phyloP scores from a whole-genome alignment of 441 rosid genomes.

The Populus hybrid region DNA sequence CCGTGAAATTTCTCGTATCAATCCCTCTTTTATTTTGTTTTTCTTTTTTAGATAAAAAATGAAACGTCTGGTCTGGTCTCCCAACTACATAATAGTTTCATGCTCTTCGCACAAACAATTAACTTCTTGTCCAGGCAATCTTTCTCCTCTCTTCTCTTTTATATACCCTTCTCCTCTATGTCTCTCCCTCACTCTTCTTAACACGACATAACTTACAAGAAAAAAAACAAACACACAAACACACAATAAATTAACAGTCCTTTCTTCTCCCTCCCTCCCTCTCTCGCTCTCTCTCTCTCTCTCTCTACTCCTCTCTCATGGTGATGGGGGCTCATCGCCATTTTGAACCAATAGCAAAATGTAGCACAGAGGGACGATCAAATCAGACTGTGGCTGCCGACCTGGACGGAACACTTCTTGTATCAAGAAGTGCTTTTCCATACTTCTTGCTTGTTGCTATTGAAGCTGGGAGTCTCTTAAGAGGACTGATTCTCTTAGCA shows the following conservation, averaged over 20 bases:
- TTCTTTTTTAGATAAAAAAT: neutral
- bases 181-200: neutral
- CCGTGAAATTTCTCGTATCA: too few species aligned
- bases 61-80: neutral
- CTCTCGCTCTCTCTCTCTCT: too few species aligned
- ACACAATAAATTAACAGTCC: too few species aligned
- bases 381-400: conserved; percentile 76
- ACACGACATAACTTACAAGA: neutral
- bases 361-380: conserved; percentile 53
- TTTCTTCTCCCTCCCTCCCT: neutral
- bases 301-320: neutral
- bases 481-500: conserved; percentile 57
- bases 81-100: conserved; percentile 20
- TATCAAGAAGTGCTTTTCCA: conserved; percentile 76
- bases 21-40: neutral
- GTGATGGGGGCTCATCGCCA: conserved; percentile 53
- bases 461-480: conserved; percentile 79
- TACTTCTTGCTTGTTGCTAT: conserved; percentile 82
- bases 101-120: conserved; percentile 2
- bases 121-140: conserved; percentile 3
- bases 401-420: conserved; percentile 79
- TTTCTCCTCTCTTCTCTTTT: conserved; percentile 22
- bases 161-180: conserved; percentile 10
- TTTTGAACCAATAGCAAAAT: conserved; percentile 50
- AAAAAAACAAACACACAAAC: neutral